Percentiles rank a stretch among this genome's conserved stretches.
Conservation (phyloP, 306 rosid genomes). For the Geum urbanum region DNA sequence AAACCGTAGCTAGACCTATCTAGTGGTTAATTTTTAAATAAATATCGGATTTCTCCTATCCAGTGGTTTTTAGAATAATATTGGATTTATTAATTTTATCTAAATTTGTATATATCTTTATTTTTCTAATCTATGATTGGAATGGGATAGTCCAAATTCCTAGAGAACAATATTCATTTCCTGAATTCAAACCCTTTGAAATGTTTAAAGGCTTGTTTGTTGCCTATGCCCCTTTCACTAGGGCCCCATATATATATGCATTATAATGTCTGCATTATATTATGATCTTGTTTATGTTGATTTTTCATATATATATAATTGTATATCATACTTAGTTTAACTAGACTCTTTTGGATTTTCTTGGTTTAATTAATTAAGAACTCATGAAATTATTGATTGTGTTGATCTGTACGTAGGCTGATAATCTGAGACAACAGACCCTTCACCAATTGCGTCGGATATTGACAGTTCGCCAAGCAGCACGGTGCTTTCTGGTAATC, state of each 20-base stretch:
- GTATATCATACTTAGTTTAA: not conserved
- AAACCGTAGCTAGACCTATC: slow-evolving; percentile 47
- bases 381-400: not conserved
- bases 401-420: slow-evolving; percentile 48
- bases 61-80: not conserved
- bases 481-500: slow-evolving; percentile 69
- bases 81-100: not conserved
- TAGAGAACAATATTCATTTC: slow-evolving; percentile 25
- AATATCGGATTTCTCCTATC: too few relatives aligned
- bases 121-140: slow-evolving; percentile 18
- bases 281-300: not conserved
- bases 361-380: not conserved
- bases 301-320: not conserved
- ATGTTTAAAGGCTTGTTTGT: slow-evolving; percentile 20
- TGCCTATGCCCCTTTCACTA: slow-evolving; percentile 17
- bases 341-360: not conserved
- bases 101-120: not conserved
- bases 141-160: slow-evolving; percentile 34
- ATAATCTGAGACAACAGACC: slow-evolving; percentile 79
- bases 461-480: slow-evolving; percentile 73
- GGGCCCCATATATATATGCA: slow-evolving; percentile 30
- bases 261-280: not conserved
- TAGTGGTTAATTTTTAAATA: too few relatives aligned
- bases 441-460: slow-evolving; percentile 71
- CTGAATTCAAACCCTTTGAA: slow-evolving; percentile 37